A percentile compares a stretch with the other conserved stretches of the same genome.
These are phyloP conservation scores for Solanum gracilifrons DNA, from an alignment of 257 asterid genomes.

Conservation along the genomic window DNA sequence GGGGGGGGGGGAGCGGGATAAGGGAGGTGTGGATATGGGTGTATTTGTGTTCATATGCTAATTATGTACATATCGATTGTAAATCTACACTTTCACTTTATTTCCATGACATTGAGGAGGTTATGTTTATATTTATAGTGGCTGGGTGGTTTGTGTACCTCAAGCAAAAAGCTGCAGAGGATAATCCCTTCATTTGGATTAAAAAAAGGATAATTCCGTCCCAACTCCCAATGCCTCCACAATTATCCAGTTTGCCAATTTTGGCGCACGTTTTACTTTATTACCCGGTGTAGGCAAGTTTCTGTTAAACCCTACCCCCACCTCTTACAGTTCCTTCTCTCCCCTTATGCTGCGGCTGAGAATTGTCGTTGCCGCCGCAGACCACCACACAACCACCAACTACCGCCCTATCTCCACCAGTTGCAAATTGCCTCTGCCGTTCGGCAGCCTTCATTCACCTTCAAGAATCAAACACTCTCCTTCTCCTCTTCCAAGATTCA, in stretches of 20 bases:
- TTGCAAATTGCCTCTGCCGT: neutral
- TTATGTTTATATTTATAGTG: neutral
- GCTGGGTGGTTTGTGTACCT: neutral
- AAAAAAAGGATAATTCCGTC: neutral
- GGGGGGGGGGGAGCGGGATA: neutral
- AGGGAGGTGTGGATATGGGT: neutral
- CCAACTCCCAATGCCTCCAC: neutral
- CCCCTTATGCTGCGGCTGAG: neutral
- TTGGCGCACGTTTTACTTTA: neutral
- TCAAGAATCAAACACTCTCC: neutral
- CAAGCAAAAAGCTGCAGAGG: neutral
- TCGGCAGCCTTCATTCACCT: neutral
- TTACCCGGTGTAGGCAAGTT: neutral
- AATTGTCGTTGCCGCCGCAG: neutral
- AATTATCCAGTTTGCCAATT: neutral
- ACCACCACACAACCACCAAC: neutral
- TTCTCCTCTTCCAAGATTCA: neutral
- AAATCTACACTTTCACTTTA: neutral
- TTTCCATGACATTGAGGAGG: neutral
- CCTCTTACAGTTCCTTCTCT: neutral
- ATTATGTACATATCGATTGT: neutral
- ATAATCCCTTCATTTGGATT: neutral
- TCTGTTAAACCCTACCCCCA: neutral
- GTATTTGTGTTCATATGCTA: neutral
- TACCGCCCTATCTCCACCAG: neutral